Conservation (phyloP, 1,139 yeast genomes). For the Komagataea norvegica region DNA sequence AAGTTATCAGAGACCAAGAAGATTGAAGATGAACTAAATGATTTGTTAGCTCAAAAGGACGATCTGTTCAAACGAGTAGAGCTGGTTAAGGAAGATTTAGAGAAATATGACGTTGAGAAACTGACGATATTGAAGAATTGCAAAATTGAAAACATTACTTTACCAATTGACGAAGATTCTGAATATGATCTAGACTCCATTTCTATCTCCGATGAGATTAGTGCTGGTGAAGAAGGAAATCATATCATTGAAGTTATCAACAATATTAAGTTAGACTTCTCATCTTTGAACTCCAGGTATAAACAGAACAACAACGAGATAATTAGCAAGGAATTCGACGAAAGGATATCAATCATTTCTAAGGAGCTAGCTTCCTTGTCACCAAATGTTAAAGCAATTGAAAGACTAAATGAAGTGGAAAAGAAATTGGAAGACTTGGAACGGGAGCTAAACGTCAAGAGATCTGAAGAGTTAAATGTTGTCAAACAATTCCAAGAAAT, state of each 20-base stretch:
- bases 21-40: conserved; percentile 25
- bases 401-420: conserved; percentile 69
- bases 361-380: conserved; percentile 58
- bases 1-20: conserved; percentile 23
- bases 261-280: conserved; percentile 54
- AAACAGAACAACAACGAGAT: conserved; percentile 32
- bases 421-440: conserved; percentile 57
- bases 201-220: conserved; percentile 36
- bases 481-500: conserved; percentile 55
- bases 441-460: conserved; percentile 57
- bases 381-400: conserved; percentile 79
- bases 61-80: conserved; percentile 27
- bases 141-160: conserved; percentile 61
- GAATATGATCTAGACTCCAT: conserved; percentile 6
- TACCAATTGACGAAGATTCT: conserved; percentile 41
- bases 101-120: conserved; percentile 54
- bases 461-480: conserved; percentile 55
- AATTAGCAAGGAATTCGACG: conserved; percentile 37
- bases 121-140: conserved; percentile 64
- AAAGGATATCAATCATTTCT: conserved; percentile 47
- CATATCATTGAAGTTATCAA: conserved; percentile 39
- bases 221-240: conserved; percentile 30
- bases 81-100: conserved; percentile 34
- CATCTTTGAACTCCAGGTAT: conserved; percentile 42
- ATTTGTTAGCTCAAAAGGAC: conserved; percentile 18